Base-by-base conservation (phyloP, 2,329 filamentous ascomycete species). In the Leptographium procerum region DNA sequence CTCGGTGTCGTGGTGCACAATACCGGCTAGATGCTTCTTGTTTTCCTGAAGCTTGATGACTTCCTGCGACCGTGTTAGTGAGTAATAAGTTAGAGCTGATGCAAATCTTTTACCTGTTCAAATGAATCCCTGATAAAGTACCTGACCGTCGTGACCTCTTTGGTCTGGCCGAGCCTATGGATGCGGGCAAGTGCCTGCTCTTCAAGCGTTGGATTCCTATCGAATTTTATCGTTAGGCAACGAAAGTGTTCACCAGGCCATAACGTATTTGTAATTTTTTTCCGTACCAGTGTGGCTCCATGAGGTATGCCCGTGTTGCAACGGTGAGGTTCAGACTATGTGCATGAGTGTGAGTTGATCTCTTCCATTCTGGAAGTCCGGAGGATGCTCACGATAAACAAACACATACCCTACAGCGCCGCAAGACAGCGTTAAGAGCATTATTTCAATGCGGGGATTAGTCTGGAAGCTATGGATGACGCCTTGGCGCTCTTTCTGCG, bases 361-460 rank as follows among this genome's bases (percentile, higher is more conserved):
- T n/a, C n/a, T n/a, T n/a, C n/a, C n/a, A n/a, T n/a, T n/a, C n/a
- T n/a, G n/a, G n/a, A n/a, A n/a, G n/a, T n/a, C n/a, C n/a, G n/a
- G n/a, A n/a, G n/a, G n/a, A n/a, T n/a, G n/a, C n/a, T n/a, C n/a
- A n/a, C n/a, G 10, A 5, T 47, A 55, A 33, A 33, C 26, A 13
- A 10, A 26, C 26, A 24, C 73, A 65, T 64, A 77, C 75, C 78
- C 77, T 24, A 76, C 73, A n/a, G 77, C 76, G 40, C 76, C 79
- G 56, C 78, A 82, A 0, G 74, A 73, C 1, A 81, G 65, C 0
- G 78, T 79, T 1, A 81, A 64, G 0, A 82, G 68, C 57, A 79
- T 70, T 4, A 81, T 73, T 0, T 68, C 65, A 3, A 76, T 63
- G 0, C 36, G 57, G 0, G 70, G 64, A 11, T 80, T 70, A 0